phyloP scores from a whole-genome alignment of 2,329 filamentous ascomycete genomes.

The Teratosphaeria zuluensis region DNA sequence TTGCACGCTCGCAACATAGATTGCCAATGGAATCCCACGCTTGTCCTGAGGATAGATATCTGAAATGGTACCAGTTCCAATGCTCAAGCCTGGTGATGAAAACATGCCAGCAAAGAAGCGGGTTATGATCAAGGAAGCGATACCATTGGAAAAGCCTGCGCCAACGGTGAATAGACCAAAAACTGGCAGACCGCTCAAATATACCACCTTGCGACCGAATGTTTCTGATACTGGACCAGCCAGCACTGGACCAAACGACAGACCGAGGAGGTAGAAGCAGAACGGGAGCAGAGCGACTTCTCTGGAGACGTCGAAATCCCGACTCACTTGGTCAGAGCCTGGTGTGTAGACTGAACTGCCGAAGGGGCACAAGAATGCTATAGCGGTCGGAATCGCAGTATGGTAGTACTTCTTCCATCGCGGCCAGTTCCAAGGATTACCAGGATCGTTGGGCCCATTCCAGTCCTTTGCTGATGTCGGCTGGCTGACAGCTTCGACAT shows the following conservation, averaged over 20 bases:
- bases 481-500: neutral
- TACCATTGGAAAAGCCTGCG: slow-evolving; percentile 45
- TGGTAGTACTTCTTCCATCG: slow-evolving; percentile 6
- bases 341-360: too few species aligned
- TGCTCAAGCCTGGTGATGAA: too few species aligned
- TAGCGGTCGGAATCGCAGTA: too few species aligned
- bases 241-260: slow-evolving; percentile 61
- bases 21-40: too few species aligned
- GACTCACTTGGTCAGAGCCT: neutral
- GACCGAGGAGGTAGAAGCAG: slow-evolving; percentile 36
- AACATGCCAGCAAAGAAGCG: slow-evolving; percentile 40
- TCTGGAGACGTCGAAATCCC: slow-evolving; percentile 40
- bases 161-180: slow-evolving; percentile 45
- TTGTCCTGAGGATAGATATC: too few species aligned
- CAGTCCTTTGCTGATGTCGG: slow-evolving; percentile 15
- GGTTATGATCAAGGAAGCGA: slow-evolving; percentile 60
- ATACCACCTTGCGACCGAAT: slow-evolving; percentile 59
- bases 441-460: slow-evolving; percentile 17
- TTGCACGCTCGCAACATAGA: too few species aligned
- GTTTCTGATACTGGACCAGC: slow-evolving; percentile 67
- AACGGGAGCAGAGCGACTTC: slow-evolving; percentile 26
- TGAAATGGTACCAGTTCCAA: too few species aligned
- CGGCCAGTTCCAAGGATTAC: slow-evolving; percentile 13
- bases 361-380: too few species aligned
- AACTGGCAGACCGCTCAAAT: slow-evolving; percentile 55